Conservation (phyloP, 2,329 filamentous ascomycete genomes). For the Immersiporthe knoxdaviesiana region DNA sequence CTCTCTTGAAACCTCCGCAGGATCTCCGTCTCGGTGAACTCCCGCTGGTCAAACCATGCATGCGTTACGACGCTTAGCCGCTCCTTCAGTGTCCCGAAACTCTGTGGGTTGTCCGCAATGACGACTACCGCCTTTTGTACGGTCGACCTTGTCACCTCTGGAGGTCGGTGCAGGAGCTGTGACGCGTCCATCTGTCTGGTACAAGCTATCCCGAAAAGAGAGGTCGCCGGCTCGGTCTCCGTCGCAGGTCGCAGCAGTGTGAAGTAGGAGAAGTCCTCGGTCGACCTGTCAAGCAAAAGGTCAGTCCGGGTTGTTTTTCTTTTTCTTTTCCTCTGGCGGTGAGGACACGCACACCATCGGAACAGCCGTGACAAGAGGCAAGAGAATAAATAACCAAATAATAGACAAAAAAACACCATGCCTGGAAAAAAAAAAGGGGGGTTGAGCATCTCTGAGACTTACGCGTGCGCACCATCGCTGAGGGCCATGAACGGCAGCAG, state of each 20-base stretch:
- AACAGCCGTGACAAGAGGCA: not conserved
- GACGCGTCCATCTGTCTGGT: slow-evolving; percentile 87
- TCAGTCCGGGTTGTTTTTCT: not conserved
- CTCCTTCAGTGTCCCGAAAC: slow-evolving; percentile 88
- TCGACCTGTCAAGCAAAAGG: slow-evolving; percentile 57
- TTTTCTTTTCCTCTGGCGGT: not conserved
- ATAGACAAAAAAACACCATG: not conserved
- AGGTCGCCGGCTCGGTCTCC: slow-evolving; percentile 64
- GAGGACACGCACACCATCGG: not conserved
- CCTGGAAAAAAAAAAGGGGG: slow-evolving; percentile 15
- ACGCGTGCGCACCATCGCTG: slow-evolving; percentile 94
- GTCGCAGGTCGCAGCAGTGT: slow-evolving; percentile 74
- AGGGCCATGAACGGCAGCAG: slow-evolving; percentile 95
- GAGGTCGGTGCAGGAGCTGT: slow-evolving; percentile 74
- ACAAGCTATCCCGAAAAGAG: slow-evolving; percentile 94
- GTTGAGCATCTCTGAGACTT: slow-evolving; percentile 43
- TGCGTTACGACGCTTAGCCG: slow-evolving; percentile 87
- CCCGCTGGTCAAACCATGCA: slow-evolving; percentile 93
- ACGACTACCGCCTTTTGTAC: slow-evolving; percentile 98
- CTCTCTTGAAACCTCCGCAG: slow-evolving; percentile 89
- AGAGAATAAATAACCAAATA: no score
- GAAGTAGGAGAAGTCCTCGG: slow-evolving; percentile 98
- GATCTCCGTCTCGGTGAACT: slow-evolving; percentile 92
- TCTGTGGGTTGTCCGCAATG: slow-evolving; percentile 86
- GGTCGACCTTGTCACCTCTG: slow-evolving; percentile 94